These are phyloP conservation scores for Trichoderma sp. DNA, from an alignment of 2,329 filamentous ascomycete genomes.

Conservation along the genomic window DNA sequence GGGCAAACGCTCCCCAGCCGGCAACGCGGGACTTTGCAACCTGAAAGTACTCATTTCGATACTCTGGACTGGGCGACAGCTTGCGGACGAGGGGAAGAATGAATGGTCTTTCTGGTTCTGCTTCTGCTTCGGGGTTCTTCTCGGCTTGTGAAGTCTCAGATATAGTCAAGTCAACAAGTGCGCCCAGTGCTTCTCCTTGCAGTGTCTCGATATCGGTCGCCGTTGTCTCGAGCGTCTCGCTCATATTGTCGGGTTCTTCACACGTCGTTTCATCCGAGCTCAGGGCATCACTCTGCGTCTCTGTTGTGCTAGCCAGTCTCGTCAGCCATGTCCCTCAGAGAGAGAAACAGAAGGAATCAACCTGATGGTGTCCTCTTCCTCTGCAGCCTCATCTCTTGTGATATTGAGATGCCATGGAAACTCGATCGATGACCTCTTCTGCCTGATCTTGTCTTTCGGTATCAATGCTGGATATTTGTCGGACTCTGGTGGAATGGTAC, in stretches of 20 bases:
- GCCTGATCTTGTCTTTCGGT: not conserved
- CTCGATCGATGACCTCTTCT: not conserved
- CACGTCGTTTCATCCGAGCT: not conserved
- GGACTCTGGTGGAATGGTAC: not conserved
- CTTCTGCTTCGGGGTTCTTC: too few relatives aligned
- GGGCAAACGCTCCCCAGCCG: conserved; percentile 54
- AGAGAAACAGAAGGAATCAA: not conserved
- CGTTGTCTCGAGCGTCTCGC: not conserved
- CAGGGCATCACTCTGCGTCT: not conserved
- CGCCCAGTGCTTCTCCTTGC: not conserved
- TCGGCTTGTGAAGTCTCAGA: not conserved
- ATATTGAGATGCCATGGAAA: not conserved
- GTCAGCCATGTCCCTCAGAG: not conserved
- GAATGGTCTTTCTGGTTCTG: not conserved
- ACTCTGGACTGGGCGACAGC: conserved; percentile 31
- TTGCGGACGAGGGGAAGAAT: conserved; percentile 9
- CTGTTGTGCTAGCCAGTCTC: not conserved
- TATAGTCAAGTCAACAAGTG: not conserved
- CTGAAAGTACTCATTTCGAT: conserved; percentile 46
- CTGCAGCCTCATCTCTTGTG: not conserved
- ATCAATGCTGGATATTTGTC: not conserved
- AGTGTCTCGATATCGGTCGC: not conserved
- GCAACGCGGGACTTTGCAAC: conserved; percentile 46
- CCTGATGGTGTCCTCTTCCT: not conserved
- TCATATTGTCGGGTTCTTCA: not conserved